Conservation (phyloP, 2,329 filamentous ascomycete species). For the Aspergillus sclerotialis region DNA sequence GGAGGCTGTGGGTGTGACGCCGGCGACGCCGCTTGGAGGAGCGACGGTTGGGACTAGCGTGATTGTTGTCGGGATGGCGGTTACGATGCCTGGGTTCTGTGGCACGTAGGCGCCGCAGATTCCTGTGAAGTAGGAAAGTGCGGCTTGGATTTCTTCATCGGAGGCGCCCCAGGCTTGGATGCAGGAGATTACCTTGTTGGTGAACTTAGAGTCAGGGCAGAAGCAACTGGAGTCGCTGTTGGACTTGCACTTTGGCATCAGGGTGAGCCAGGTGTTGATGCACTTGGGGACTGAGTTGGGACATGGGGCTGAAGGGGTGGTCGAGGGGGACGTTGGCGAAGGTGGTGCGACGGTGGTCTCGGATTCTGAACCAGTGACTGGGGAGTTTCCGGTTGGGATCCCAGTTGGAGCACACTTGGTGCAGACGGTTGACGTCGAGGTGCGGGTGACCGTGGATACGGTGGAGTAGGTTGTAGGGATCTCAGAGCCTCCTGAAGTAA, state of each 20-base stretch:
- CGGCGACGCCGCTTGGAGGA: slow-evolving; percentile 42
- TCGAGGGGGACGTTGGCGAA: slow-evolving; percentile 13
- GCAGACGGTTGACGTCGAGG: slow-evolving; percentile 16
- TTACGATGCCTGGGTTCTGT: slow-evolving; percentile 79
- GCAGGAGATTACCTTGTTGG: slow-evolving; percentile 72
- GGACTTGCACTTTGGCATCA: slow-evolving; percentile 62
- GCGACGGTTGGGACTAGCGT: slow-evolving; percentile 40
- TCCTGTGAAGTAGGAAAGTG: slow-evolving; percentile 79
- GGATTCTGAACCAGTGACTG: slow-evolving; percentile 1
- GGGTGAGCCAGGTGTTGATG: slow-evolving; percentile 81
- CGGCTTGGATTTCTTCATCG: slow-evolving; percentile 59
- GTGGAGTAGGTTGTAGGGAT: slow-evolving; percentile 51
- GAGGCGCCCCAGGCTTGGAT: slow-evolving; percentile 67
- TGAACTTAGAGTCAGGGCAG: slow-evolving; percentile 73
- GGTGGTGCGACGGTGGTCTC: slow-evolving; percentile 1
- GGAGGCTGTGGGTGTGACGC: slow-evolving; percentile 13
- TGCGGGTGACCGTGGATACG: slow-evolving; percentile 41
- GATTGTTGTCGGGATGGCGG: slow-evolving; percentile 60
- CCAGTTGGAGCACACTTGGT: slow-evolving; percentile 1
- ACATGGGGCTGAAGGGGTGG: slow-evolving; percentile 34
- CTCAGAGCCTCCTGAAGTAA: slow-evolving; percentile 41
- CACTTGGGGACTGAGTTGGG: slow-evolving; percentile 76
- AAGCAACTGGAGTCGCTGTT: slow-evolving; percentile 81
- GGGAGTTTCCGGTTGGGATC: slow-evolving; percentile 4
- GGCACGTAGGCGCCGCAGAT: slow-evolving; percentile 73